Percentiles rank a stretch among this genome's conserved stretches.
Evolutionary conservation across 441 rosid genomes (phyloP).

Genomic region (Croton setiger): DNA sequence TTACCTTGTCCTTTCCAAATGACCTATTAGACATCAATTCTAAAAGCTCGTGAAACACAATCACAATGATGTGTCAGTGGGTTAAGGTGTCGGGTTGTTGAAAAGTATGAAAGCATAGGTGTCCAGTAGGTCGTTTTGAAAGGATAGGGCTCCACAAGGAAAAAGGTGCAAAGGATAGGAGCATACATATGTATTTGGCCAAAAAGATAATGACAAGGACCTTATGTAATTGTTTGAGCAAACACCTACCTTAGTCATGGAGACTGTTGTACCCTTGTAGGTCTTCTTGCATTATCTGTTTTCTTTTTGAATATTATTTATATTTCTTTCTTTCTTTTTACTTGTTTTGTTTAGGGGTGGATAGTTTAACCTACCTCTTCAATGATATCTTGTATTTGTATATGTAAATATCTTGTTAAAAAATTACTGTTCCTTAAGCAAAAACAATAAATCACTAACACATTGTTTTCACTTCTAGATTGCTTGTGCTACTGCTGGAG

Average conservation of each 20-base stretch:
- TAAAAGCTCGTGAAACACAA: too few species aligned
- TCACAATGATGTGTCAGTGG: too few species aligned
- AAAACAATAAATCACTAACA: constrained; percentile 17
- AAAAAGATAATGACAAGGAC: background rate
- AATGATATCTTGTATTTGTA: constrained; percentile 8
- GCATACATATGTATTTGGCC: too few species aligned
- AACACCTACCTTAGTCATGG: background rate
- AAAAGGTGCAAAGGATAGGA: too few species aligned
- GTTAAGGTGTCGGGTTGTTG: too few species aligned
- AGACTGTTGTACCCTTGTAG: background rate
- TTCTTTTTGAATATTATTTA: background rate
- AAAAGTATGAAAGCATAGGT: too few species aligned
- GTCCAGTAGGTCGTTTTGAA: too few species aligned
- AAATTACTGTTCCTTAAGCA: background rate
- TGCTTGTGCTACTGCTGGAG: constrained; percentile 93
- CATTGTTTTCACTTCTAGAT: constrained; percentile 49
- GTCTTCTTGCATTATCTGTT: background rate
- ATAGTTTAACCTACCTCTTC: background rate
- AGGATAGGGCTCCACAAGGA: too few species aligned
- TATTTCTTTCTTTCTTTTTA: background rate
- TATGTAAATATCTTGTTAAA: constrained; percentile 8
- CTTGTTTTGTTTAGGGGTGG: background rate
- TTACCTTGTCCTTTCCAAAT: too few species aligned
- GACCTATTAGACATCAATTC: too few species aligned
- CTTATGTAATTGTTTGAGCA: background rate